A percentile compares a stretch with the other conserved stretches of the same genome.
Evolutionary conservation across 352 stramenopile genomes (phyloP).

Genomic region (Globisporangium paroecandrum): DNA sequence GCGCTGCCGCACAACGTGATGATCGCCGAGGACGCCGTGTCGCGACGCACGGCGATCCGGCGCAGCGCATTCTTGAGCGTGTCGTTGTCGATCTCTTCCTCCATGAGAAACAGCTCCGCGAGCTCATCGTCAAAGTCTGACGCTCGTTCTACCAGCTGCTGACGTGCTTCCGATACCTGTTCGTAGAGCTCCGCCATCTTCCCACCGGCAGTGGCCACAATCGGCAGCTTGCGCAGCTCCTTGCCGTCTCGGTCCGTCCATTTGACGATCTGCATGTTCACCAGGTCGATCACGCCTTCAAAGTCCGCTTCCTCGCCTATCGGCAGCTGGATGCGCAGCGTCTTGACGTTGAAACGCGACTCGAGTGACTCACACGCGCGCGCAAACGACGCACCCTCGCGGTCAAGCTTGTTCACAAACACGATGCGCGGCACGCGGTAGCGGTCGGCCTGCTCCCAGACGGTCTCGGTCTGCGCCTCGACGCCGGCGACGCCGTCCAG

Average conservation of each 20-base stretch:
- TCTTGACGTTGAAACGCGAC: conserved; percentile 52
- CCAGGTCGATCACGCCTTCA: conserved; percentile 61
- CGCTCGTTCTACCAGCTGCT: conserved; percentile 58
- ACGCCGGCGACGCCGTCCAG: conserved; percentile 97
- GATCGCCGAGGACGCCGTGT: conserved; percentile 38
- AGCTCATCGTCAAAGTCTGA: conserved; percentile 74
- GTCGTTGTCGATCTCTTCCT: conserved; percentile 50
- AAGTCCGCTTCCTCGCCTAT: conserved; percentile 63
- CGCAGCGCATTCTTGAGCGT: conserved; percentile 56
- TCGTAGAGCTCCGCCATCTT: conserved; percentile 57
- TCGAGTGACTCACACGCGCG: conserved; percentile 80
- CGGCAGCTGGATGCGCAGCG: conserved; percentile 62
- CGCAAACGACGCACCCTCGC: conserved; percentile 93
- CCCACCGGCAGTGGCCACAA: conserved; percentile 34
- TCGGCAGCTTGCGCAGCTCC: conserved; percentile 45
- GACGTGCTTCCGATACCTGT: conserved; percentile 33
- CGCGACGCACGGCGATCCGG: conserved; percentile 52
- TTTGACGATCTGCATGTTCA: conserved; percentile 65
- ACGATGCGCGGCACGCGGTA: conserved; percentile 89
- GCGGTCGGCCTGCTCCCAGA: conserved; percentile 78
- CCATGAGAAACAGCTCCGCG: conserved; percentile 70
- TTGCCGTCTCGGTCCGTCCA: conserved; percentile 62
- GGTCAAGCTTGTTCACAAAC: conserved; percentile 98
- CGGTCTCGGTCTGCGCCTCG: conserved; percentile 87
- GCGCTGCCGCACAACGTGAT: conserved; percentile 64